These are phyloP conservation scores for Aspergillus persii DNA, from an alignment of 2,329 filamentous ascomycete species.

Conservation along the genomic window DNA sequence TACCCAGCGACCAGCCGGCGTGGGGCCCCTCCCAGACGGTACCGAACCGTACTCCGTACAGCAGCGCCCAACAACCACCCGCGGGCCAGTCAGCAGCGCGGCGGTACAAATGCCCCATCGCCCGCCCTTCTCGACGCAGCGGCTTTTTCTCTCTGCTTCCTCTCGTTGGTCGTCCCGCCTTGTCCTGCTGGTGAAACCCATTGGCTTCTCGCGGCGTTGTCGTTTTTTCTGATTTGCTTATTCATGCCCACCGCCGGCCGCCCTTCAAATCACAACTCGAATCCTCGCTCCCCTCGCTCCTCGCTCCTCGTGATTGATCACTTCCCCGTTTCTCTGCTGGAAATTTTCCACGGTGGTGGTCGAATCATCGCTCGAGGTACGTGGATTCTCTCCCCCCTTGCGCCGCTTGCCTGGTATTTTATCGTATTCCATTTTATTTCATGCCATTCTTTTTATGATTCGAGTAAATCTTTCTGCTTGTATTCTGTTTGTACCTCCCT, in stretches of 20 bases:
- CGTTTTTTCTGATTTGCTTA: constrained; percentile 14
- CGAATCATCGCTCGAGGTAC: constrained; percentile 7
- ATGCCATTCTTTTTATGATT: constrained; percentile 2
- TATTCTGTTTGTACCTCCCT: neutral
- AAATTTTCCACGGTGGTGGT: constrained; percentile 7
- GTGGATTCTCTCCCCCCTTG: constrained; percentile 4
- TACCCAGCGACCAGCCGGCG: too few relatives aligned
- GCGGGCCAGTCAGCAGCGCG: constrained; percentile 27
- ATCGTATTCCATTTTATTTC: too few relatives aligned
- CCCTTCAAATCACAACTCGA: constrained; percentile 18
- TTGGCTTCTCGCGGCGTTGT: too few relatives aligned
- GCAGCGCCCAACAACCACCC: too few relatives aligned
- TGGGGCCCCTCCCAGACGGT: too few relatives aligned
- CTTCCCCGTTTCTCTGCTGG: neutral
- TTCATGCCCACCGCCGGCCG: constrained; percentile 15
- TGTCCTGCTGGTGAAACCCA: too few relatives aligned
- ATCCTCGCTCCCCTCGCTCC: constrained; percentile 18
- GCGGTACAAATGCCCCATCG: constrained; percentile 44
- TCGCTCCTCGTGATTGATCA: constrained; percentile 13
- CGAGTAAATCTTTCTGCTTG: neutral
- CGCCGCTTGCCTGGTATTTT: neutral
- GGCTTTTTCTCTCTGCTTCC: constrained; percentile 37
- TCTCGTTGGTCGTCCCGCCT: constrained; percentile 41
- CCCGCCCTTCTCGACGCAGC: constrained; percentile 33
- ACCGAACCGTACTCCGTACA: too few relatives aligned